phyloP scores from a whole-genome alignment of 768 basidiomycete species.

The Artomyces pyxidatus region DNA sequence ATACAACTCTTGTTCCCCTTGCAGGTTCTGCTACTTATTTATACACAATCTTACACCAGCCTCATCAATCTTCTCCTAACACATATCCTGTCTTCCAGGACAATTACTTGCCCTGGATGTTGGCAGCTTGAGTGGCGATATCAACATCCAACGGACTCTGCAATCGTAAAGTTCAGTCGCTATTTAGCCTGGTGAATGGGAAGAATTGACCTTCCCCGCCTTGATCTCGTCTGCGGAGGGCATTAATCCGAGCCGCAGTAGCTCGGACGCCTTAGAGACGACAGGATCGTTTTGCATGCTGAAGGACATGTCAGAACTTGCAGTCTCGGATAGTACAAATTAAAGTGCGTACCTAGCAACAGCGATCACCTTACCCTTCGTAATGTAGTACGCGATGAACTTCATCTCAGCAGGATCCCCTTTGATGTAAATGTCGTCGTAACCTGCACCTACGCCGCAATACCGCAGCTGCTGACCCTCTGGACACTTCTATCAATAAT shows the following conservation, averaged over 20 bases:
- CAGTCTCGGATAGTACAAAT: neutral
- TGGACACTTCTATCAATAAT: conserved; percentile 20
- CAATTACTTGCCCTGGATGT: conserved; percentile 2
- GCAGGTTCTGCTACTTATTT: too few relatives aligned
- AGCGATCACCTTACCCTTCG: conserved; percentile 54
- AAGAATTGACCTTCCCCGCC: conserved; percentile 52
- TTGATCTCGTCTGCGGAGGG: conserved; percentile 66
- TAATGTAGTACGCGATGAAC: conserved; percentile 79
- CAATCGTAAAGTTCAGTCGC: neutral
- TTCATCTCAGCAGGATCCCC: conserved; percentile 74
- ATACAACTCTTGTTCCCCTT: too few relatives aligned
- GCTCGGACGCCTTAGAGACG: conserved; percentile 68
- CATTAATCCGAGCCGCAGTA: conserved; percentile 75
- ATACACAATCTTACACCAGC: neutral
- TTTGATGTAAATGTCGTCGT: conserved; percentile 72
- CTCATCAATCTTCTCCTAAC: too few relatives aligned
- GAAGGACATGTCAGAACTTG: conserved; percentile 2
- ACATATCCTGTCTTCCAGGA: neutral
- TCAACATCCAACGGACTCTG: conserved; percentile 26
- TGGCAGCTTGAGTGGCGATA: conserved; percentile 20
- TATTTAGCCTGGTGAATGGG: neutral
- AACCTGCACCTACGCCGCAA: conserved; percentile 62
- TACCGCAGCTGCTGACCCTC: conserved; percentile 86
- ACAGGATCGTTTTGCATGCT: conserved; percentile 82
- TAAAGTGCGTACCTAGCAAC: conserved; percentile 45